Percentiles rank a stretch among this genome's conserved stretches.
These are phyloP conservation scores for Solanum sitiens DNA, from an alignment of 257 asterid species.

Conservation along the genomic window DNA sequence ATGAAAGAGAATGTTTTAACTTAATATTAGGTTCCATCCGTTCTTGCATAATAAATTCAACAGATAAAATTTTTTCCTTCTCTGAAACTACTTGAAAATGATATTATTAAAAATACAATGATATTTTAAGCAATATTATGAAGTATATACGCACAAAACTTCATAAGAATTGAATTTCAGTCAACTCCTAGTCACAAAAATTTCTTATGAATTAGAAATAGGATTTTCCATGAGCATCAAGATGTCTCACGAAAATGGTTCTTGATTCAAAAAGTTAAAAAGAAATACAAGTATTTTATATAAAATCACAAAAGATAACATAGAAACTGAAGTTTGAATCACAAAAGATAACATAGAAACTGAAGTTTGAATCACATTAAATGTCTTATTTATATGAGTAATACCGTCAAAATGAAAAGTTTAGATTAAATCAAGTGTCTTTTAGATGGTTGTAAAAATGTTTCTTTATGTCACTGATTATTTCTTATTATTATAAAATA, in stretches of 20 bases:
- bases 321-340: not conserved
- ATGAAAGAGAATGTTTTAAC: not conserved
- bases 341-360: not conserved
- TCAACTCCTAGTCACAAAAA: not conserved
- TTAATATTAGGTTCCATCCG: too few relatives aligned
- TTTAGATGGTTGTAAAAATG: not conserved
- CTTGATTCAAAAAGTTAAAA: not conserved
- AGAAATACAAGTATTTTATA: not conserved
- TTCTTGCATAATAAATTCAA: too few relatives aligned
- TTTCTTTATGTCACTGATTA: not conserved
- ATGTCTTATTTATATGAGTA: not conserved
- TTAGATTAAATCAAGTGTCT: not conserved
- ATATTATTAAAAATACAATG: too few relatives aligned
- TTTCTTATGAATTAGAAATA: not conserved
- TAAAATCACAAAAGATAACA: not conserved
- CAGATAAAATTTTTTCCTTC: accelerated
- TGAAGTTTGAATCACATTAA: not conserved
- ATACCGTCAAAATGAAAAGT: not conserved
- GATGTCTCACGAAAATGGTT: not conserved
- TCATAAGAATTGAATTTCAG: not conserved
- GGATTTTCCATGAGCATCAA: not conserved
- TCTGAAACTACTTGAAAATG: too few relatives aligned
- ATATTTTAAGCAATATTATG: too few relatives aligned
- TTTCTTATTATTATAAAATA: not conserved
- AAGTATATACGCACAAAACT: not conserved